Base-by-base conservation (phyloP, 2,329 filamentous ascomycete genomes). In the Curvularia eragrostidis region DNA sequence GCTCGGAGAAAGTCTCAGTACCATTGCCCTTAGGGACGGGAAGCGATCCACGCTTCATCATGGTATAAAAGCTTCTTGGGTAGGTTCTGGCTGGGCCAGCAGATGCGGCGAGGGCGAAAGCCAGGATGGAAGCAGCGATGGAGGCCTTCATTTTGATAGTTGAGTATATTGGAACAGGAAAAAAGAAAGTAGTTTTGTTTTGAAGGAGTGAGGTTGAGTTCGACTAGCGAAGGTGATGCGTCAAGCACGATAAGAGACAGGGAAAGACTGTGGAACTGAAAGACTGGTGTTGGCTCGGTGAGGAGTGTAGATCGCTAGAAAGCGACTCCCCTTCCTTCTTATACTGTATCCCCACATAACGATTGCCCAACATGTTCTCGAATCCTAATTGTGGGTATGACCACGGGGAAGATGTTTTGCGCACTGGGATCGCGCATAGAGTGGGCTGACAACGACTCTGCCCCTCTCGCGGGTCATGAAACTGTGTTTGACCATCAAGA, bases 131-230 rank as follows among this genome's bases (percentile, higher is more conserved):
- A 58, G 69, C 63, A 50, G 62, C 39, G 50, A 68, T 43, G 48
- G 67, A 68, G 65, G 63, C 69, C 69, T 75, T 71, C 73, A 75
- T 75, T 54, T 66, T 73, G 69, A 62, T 57, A 32, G 50, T 49
- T 12, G 52, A 32, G 43, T 46, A 28, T 52, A 41, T 53, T 36
- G 50, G 52, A 15, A 43, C 56, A 59, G 49, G 49, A 56, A 61
- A 18, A 59, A 54, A 23, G 34, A 52, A 44, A 46, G 30, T 10
- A 28, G 56, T 54, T 43, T 46, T 42, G 48, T 54, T 52, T 43
- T 54, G 50, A 56, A 42, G 52, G 51, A 54, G 48, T 74, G 66
- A 52, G 48, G 15, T 51, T 49, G 46, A 32, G 49, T 56, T 62
- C 57, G 54, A 44, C 52, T 58, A 66, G 58, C 64, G 66, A 67